These are phyloP conservation scores for Ochromonas danica DNA, from an alignment of 108 stramenopile species.

Conservation along the genomic window DNA sequence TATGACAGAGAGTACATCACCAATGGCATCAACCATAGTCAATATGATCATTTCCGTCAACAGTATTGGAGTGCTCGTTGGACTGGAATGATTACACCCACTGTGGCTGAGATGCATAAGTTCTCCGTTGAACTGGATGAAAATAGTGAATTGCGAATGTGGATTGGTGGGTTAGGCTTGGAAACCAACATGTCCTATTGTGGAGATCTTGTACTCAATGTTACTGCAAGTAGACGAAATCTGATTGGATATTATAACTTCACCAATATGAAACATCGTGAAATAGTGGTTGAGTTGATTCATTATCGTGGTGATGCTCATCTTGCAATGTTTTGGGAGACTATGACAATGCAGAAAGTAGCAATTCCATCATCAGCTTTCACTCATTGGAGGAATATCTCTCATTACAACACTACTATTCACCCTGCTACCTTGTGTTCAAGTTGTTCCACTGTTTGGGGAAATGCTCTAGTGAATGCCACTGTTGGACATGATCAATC, in stretches of 20 bases:
- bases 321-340: background rate
- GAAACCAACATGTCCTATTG: background rate
- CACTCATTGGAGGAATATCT: constrained; percentile 12
- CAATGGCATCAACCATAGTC: constrained; percentile 20
- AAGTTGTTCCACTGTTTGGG: background rate
- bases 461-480: background rate
- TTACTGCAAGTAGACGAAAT: background rate
- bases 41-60: background rate
- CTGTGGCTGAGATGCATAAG: constrained; percentile 6
- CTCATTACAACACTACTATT: constrained; percentile 6
- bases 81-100: background rate
- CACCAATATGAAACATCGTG: background rate
- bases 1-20: too few species aligned
- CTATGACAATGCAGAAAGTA: background rate
- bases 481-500: constrained; percentile 11
- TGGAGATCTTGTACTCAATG: background rate
- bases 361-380: constrained; percentile 4
- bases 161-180: constrained; percentile 10
- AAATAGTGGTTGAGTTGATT: constrained; percentile 6
- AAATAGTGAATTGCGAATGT: background rate
- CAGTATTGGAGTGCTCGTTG: constrained; percentile 31
- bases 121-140: background rate
- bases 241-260: constrained; percentile 27
- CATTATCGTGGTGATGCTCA: background rate
- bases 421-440: constrained; percentile 3